Conservation (phyloP, 2,329 filamentous ascomycete genomes). For the Balansia obtecta region DNA sequence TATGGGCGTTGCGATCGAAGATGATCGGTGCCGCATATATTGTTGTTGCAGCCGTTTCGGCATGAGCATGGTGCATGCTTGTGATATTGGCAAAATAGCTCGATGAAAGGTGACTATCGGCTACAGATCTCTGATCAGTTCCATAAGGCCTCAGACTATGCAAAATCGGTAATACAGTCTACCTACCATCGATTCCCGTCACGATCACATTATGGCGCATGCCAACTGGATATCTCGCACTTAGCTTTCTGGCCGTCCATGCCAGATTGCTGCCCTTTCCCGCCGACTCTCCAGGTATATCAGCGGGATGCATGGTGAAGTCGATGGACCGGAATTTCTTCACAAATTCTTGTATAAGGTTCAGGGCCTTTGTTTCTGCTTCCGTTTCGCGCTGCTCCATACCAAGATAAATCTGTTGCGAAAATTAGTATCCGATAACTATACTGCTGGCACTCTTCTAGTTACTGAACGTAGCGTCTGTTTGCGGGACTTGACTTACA, state of each 20-base stretch:
- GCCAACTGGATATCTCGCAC: conserved; percentile 42
- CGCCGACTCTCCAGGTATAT: conserved; percentile 54
- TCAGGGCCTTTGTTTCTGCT: conserved; percentile 47
- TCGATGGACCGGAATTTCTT: conserved; percentile 55
- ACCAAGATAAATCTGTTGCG: conserved; percentile 50
- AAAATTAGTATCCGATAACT: neutral
- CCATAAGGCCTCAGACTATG: neutral
- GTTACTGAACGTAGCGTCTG: too few species aligned
- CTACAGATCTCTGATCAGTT: conserved; percentile 25
- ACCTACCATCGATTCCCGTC: conserved; percentile 61
- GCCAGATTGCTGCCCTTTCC: conserved; percentile 66
- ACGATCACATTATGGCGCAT: conserved; percentile 50
- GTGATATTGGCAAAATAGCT: conserved; percentile 56
- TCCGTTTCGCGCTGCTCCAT: conserved; percentile 59
- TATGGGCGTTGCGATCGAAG: conserved; percentile 62
- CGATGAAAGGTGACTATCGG: conserved; percentile 57
- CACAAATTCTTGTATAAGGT: conserved; percentile 48
- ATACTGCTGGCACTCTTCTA: too few species aligned
- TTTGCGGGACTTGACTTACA: conserved; percentile 34
- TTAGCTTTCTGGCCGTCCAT: conserved; percentile 56
- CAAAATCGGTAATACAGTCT: neutral
- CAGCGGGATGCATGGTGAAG: conserved; percentile 53
- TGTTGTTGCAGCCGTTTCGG: conserved; percentile 48
- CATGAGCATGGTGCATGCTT: conserved; percentile 46
- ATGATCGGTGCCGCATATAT: conserved; percentile 60